Conservation (phyloP, 768 basidiomycete genomes). For the Rhodotorula babjevae region DNA sequence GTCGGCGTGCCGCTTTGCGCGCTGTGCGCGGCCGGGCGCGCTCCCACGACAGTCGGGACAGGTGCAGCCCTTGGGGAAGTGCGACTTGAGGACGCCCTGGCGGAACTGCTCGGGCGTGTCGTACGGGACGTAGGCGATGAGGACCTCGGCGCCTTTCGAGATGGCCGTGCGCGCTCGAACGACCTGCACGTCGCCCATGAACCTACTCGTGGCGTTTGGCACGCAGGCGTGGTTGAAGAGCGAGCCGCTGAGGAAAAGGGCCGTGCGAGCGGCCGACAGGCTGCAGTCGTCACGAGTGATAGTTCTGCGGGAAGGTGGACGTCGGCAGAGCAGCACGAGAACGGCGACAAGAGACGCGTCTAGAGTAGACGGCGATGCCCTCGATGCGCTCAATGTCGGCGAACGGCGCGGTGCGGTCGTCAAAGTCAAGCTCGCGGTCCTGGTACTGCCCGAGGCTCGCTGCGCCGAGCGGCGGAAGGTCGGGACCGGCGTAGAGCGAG, state of each 20-base stretch:
- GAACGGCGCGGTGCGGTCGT: constrained; percentile 7
- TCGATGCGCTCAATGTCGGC: constrained; percentile 45
- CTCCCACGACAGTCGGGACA: neutral
- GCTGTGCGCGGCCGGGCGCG: no score
- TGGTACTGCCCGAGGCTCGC: neutral
- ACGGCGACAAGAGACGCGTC: constrained; percentile 16
- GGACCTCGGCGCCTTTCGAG: constrained; percentile 42
- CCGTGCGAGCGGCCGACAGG: no score
- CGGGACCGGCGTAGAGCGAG: neutral
- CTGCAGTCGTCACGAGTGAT: neutral
- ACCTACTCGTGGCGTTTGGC: constrained; percentile 39
- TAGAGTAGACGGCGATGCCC: constrained; percentile 41
- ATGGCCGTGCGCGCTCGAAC: constrained; percentile 43
- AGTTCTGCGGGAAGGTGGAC: no score
- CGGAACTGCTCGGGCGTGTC: neutral
- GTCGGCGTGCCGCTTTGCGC: neutral
- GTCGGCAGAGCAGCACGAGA: no score
- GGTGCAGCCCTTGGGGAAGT: neutral
- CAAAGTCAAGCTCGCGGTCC: neutral
- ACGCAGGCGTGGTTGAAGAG: constrained; percentile 49
- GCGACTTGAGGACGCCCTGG: neutral
- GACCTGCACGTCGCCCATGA: constrained; percentile 45
- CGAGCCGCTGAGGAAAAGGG: constrained; percentile 45
- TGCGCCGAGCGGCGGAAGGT: neutral
- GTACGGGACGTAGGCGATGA: constrained; percentile 18